These are phyloP conservation scores for Ceratobasidium sp. DNA, from an alignment of 1,284 basidiomycete species.

Conservation along the genomic window DNA sequence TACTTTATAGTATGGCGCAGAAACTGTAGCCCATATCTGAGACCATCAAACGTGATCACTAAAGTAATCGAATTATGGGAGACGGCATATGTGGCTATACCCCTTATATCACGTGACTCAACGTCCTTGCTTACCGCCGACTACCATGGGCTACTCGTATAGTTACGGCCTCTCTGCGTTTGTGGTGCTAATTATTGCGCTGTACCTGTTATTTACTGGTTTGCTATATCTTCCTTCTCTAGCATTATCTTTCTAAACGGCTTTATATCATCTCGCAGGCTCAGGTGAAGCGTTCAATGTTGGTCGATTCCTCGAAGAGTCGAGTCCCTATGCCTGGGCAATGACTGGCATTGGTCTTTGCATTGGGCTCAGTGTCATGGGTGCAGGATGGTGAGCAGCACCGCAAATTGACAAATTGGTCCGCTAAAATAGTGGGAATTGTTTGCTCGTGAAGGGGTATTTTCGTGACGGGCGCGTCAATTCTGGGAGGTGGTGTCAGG, in stretches of 20 bases:
- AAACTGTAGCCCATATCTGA: no score
- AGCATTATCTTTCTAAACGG: background rate
- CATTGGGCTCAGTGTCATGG: slow-evolving; percentile 93
- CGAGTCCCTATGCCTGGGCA: slow-evolving; percentile 94
- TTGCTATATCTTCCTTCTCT: slow-evolving; percentile 33
- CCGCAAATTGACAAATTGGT: background rate
- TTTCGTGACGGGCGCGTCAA: slow-evolving; percentile 94
- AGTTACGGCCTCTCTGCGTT: slow-evolving; percentile 21
- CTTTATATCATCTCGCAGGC: slow-evolving; percentile 61
- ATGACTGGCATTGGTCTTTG: slow-evolving; percentile 92
- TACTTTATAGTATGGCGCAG: no score
- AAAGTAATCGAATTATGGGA: background rate
- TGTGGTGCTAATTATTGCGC: slow-evolving; percentile 71
- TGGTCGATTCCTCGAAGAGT: slow-evolving; percentile 91
- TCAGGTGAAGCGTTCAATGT: slow-evolving; percentile 93
- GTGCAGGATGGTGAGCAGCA: slow-evolving; percentile 90
- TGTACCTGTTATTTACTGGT: slow-evolving; percentile 92
- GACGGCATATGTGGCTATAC: no score
- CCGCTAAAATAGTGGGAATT: slow-evolving; percentile 25
- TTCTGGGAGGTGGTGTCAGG: slow-evolving; percentile 95
- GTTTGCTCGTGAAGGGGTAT: slow-evolving; percentile 82
- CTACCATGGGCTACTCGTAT: slow-evolving; percentile 39
- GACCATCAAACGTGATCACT: no score
- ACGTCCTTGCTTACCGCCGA: background rate
- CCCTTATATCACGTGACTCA: slow-evolving; percentile 32